phyloP scores from a whole-genome alignment of 1,284 basidiomycete genomes.

The Phaffia rhodozyma region DNA sequence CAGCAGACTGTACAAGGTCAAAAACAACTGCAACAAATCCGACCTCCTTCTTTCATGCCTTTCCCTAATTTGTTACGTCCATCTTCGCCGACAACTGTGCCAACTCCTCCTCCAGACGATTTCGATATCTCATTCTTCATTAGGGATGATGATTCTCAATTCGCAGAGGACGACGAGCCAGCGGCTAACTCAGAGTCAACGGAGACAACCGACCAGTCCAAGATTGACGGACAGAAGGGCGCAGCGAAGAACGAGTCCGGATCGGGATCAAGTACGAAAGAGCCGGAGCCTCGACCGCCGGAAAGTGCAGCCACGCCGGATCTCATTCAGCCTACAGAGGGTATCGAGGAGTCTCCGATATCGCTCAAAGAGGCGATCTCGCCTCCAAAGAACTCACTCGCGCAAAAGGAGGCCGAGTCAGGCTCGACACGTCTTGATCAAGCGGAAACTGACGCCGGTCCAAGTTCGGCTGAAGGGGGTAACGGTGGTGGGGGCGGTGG shows the following conservation, averaged over 20 bases:
- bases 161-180: slow-evolving; percentile 6
- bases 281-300: not conserved
- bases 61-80: too few species aligned
- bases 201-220: not conserved
- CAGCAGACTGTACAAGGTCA: too few species aligned
- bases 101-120: not conserved
- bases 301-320: slow-evolving; percentile 2
- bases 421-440: not conserved
- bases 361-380: slow-evolving; percentile 12
- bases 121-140: slow-evolving; percentile 19
- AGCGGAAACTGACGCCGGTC: not conserved
- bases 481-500: too few species aligned
- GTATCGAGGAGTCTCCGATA: slow-evolving; percentile 14
- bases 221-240: slow-evolving; percentile 12
- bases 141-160: slow-evolving; percentile 6
- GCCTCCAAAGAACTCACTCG: not conserved
- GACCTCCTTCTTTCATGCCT: too few species aligned
- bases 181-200: not conserved
- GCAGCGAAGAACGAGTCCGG: not conserved
- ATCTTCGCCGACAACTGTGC: too few species aligned
- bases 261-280: too few species aligned
- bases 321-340: slow-evolving; percentile 6
- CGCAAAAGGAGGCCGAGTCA: not conserved
- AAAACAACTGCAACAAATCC: too few species aligned
- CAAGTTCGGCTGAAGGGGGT: too few species aligned